phyloP scores from a whole-genome alignment of 768 basidiomycete genomes.

The Russula brevipes region DNA sequence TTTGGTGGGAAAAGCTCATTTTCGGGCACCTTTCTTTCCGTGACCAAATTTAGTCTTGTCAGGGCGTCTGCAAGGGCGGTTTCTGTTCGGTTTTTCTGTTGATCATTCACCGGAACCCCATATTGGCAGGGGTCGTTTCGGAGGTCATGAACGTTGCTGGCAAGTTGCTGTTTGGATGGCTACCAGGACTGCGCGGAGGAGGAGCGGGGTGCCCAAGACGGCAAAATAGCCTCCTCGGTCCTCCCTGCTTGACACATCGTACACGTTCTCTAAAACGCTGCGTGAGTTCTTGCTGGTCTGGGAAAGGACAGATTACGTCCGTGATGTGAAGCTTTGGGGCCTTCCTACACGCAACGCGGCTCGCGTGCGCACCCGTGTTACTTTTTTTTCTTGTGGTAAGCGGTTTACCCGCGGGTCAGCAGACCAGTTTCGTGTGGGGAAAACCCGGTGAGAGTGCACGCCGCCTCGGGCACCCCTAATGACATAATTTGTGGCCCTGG shows the following conservation, averaged over 20 bases:
- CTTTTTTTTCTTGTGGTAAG: slow-evolving; percentile 10
- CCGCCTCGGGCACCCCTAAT: slow-evolving; percentile 6
- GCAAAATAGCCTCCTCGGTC: slow-evolving; percentile 11
- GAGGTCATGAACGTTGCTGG: neutral
- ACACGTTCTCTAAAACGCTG: slow-evolving; percentile 18
- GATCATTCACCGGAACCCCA: slow-evolving; percentile 1
- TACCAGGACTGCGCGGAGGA: slow-evolving; percentile 9
- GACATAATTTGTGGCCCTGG: slow-evolving; percentile 20
- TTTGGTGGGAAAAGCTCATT: slow-evolving; percentile 7
- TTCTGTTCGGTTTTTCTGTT: neutral
- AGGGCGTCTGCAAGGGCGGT: neutral
- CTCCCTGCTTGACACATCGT: slow-evolving; percentile 17
- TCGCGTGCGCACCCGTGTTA: slow-evolving; percentile 4
- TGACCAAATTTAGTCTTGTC: slow-evolving; percentile 20
- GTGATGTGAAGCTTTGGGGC: neutral
- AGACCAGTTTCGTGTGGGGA: neutral
- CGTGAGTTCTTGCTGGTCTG: slow-evolving; percentile 11
- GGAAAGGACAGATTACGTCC: slow-evolving; percentile 22
- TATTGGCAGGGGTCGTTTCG: neutral
- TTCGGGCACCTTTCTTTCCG: slow-evolving; percentile 6
- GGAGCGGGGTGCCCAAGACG: slow-evolving; percentile 13
- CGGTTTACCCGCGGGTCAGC: slow-evolving; percentile 2
- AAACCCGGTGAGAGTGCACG: neutral
- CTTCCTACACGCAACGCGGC: neutral
- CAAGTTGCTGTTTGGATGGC: neutral